These are phyloP conservation scores for Candida glucosophila DNA, from an alignment of 1,139 yeast species.

Conservation along the genomic window DNA sequence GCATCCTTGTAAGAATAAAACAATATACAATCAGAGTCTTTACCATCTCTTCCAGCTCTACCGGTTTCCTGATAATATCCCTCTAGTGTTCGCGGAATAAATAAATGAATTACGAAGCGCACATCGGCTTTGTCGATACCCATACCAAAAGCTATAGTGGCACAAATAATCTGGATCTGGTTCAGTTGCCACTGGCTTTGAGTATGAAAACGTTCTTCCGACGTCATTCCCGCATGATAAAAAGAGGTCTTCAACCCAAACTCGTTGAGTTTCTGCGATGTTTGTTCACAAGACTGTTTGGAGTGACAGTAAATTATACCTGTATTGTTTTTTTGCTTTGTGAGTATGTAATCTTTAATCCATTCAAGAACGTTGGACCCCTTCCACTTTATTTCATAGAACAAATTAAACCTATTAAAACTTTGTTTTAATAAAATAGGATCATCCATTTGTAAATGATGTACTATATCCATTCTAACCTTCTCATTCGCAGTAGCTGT, in stretches of 20 bases:
- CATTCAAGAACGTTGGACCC: slow-evolving; percentile 49
- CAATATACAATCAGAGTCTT: slow-evolving; percentile 70
- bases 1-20: slow-evolving; percentile 77
- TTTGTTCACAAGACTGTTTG: slow-evolving; percentile 78
- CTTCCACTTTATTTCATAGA: slow-evolving; percentile 68
- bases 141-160: slow-evolving; percentile 98
- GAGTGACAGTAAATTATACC: slow-evolving; percentile 96
- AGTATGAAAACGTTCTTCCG: slow-evolving; percentile 60
- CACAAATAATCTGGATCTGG: slow-evolving; percentile 71
- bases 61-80: slow-evolving; percentile 98
- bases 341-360: slow-evolving; percentile 47
- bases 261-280: slow-evolving; percentile 50
- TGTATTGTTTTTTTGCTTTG: slow-evolving; percentile 48
- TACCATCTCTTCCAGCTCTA: slow-evolving; percentile 97
- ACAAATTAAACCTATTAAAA: slow-evolving; percentile 82
- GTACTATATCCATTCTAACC: slow-evolving; percentile 79
- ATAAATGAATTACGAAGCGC: slow-evolving; percentile 79
- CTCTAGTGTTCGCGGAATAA: slow-evolving; percentile 85
- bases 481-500: slow-evolving; percentile 97
- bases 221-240: slow-evolving; percentile 91
- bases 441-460: slow-evolving; percentile 50
- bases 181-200: slow-evolving; percentile 82
- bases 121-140: slow-evolving; percentile 97
- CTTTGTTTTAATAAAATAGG: slow-evolving; percentile 63
- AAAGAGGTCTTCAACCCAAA: slow-evolving; percentile 62